Conservation (phyloP, 2,329 filamentous ascomycete species). For the Xylariaceae sp. region DNA sequence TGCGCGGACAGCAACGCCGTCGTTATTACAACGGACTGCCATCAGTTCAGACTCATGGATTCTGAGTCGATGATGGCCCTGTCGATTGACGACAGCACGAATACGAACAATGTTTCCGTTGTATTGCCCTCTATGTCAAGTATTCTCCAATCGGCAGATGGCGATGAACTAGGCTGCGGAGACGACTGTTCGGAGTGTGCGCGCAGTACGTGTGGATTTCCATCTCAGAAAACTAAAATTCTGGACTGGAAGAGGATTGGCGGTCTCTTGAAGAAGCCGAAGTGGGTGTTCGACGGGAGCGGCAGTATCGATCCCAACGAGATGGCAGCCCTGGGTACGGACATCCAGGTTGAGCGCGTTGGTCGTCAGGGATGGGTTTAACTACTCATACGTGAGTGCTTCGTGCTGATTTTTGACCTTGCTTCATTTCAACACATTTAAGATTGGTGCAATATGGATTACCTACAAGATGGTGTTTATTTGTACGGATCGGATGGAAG, state of each 20-base stretch:
- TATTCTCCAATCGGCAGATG: slow-evolving; percentile 39
- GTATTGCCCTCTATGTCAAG: slow-evolving; percentile 18
- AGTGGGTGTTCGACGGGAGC: slow-evolving; percentile 54
- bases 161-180: slow-evolving; percentile 40
- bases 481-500: too few species aligned
- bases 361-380: slow-evolving; percentile 29
- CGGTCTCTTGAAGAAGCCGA: slow-evolving; percentile 46
- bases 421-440: too few species aligned
- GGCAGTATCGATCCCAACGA: slow-evolving; percentile 46
- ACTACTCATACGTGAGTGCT: not conserved
- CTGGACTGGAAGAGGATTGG: slow-evolving; percentile 50
- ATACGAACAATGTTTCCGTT: too few species aligned
- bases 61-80: too few species aligned
- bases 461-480: too few species aligned
- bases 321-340: slow-evolving; percentile 42
- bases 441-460: too few species aligned
- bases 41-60: slow-evolving; percentile 44
- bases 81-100: too few species aligned
- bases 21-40: slow-evolving; percentile 52
- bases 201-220: slow-evolving; percentile 36
- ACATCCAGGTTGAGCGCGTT: slow-evolving; percentile 47
- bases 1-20: slow-evolving; percentile 46
- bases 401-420: too few species aligned
- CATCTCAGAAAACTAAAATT: slow-evolving; percentile 40
- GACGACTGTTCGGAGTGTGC: slow-evolving; percentile 47